Evolutionary conservation across 2,329 filamentous ascomycete species (phyloP), one percentile per base, ranked within the genome.

Genomic region (Bimuria novae-zelandiae): DNA sequence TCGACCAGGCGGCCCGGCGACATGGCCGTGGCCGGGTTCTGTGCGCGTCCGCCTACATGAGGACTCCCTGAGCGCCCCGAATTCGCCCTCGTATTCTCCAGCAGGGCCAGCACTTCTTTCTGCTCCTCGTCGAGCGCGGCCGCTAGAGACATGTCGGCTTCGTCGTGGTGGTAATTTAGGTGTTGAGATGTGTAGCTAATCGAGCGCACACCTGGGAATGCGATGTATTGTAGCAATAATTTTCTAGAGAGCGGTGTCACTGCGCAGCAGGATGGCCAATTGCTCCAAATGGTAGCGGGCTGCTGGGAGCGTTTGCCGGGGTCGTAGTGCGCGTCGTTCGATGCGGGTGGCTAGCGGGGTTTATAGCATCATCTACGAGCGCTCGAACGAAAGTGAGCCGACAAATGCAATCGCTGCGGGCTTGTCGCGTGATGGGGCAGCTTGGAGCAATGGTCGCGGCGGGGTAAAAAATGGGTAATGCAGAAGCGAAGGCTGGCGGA

Each of bases 121-220:
- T 88, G 83, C 79, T 93, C 89, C 77, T 91, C 87, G 69, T 92
- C 89, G 58, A 92, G 80, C 60, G 87, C 84, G 43, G 87, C 84
- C 75, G 91, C 89, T 67, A 92, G 84, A 67, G 88, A 91, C 87
- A 90, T 90, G 17, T 48, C 16, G 44, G 33, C 21, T 7, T 61
- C 45, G 57, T 50, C 29, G 55, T 52, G 55, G 42, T 16, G 33
- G 50, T n/a, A 16, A 23, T 44, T 22, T n/a, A 23, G 11, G 7
- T 47, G 17, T 48, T 49, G 25, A 7, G 14, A 48, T 35, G 36
- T 42, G 11, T 27, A 19, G 36, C n/a, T 14, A 19, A 14, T 14
- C 27, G 25, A 16, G 27, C 17, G 25, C 23, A 19, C 29, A 4
- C n/a, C 14, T 48, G 25, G 37, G 7, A 25, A 8, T 6, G 52